Base-by-base conservation (phyloP, 176 grass and related monocot genomes). In the Neostapfia colusana region DNA sequence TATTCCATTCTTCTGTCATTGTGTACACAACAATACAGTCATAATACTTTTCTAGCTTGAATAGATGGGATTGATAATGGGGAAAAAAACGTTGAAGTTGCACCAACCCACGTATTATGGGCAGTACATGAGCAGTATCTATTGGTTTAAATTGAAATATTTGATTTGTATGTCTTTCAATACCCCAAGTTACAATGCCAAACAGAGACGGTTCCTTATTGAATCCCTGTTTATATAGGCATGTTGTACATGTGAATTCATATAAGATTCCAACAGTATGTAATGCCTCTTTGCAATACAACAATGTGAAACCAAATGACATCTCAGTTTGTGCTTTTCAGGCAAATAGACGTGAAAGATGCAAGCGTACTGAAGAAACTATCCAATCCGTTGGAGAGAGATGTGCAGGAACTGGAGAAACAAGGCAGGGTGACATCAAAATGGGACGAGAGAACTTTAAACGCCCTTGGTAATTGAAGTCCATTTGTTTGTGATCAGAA, bases 311-410 rank as follows among this genome's bases (percentile, higher is more conserved):
- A 64, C 14, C 16, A 69, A 78, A 14, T 31, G n/a, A 72, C 85
- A 66, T 77, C 25, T 24, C 2, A 4, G 6, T 0, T 8, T 46
- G 6, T 4, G 3, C 2, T 70, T 65, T 75, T 14, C 76, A 88
- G 86, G 86, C 59, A 88, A 74, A 84, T 88, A 84, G 76, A 13
- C 5, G 8, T 4, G 23, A 35, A 34, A 13, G 13, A 48, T 26
- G n/a, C 14, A 4, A 61, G 23, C 25, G 37, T 18, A 61, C 1
- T 43, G 63, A 7, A 42, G 38, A 74, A 53, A 74, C 31, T 31
- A 21, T 74, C 51, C 41, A 28, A 23, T 74, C 20, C 10, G 13
- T 1, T 36, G 69, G 53, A 74, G 31, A 37, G 31, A 67, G 17
- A 21, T 10, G 16, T 11, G 5, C 10, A 13, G 53, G 53, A 53